Evolutionary conservation across 2,329 filamentous ascomycete genomes (phyloP), one percentile per base, ranked within the genome.

Genomic region (Byssoonygena ceratinophila): DNA sequence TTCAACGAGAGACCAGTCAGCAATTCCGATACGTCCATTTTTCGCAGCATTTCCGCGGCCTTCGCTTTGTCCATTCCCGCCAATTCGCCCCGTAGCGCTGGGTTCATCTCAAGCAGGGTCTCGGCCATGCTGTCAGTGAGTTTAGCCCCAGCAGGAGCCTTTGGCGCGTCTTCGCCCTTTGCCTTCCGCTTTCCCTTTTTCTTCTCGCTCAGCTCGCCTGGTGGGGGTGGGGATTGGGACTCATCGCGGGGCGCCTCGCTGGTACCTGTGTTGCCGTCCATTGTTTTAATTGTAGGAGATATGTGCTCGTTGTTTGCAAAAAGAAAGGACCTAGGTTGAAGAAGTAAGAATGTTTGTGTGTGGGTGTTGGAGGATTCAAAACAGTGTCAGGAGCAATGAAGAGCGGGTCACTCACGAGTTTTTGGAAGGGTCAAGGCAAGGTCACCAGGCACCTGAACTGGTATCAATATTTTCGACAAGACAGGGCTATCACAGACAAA

Each of bases 11-110:
- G 64, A 34, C 75, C 75, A 6, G 74, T 76, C 53, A 77, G 55
- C 44, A 77, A 55, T 23, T 77, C 71, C 31, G 69, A 62, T 14
- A 76, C 62, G 49, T 75, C 70, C 65, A 76, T 65, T 44, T 71
- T 71, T 57, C 68, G 67, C 58, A 82, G 64, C 58, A 76, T 63
- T 44, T 80, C 72, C 46, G 74, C 68, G 1, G 73, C 69, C 52
- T 73, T 67, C 64, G 85, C 81, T 59, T 80, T 77, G 56, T 83
- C 79, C 60, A 90, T 74, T 2, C 80, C 81, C n/a, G 83, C 84
- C 65, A 90, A 82, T 61, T 88, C 80, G 51, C 78, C 75, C 61
- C 87, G 78, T 54, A 92, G 76, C 58, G 87, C 80, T 55, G 79
- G 74, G 57, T 78, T 78, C 63, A 68, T 67, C 50, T 72, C 70